Evolutionary conservation across 305 asterid species (phyloP).

Genomic region (Rubia tinctorum): DNA sequence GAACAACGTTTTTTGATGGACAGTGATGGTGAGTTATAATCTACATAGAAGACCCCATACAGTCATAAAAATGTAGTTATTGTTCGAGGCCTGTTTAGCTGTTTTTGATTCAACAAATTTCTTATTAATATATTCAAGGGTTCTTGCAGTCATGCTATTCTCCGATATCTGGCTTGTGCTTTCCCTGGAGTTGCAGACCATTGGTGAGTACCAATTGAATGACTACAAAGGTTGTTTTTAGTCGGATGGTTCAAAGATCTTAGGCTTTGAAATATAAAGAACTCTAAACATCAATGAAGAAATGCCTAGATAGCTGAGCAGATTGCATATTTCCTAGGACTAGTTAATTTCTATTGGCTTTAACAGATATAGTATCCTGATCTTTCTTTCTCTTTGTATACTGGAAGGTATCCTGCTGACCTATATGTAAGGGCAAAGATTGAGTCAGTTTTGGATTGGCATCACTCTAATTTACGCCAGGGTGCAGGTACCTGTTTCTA

Average conservation of each 20-base stretch:
- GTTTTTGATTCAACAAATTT: not conserved
- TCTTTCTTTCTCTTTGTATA: not conserved
- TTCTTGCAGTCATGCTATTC: conserved; percentile 80
- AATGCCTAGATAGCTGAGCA: not conserved
- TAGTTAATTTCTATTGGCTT: not conserved
- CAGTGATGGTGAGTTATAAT: not conserved
- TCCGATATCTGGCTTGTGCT: conserved; percentile 66
- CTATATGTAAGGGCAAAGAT: conserved; percentile 63
- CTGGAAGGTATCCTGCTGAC: conserved; percentile 82
- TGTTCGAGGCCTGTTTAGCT: not conserved
- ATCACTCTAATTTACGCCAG: conserved; percentile 69
- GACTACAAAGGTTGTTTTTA: not conserved
- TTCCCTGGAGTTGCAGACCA: conserved; percentile 91
- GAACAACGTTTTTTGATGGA: not conserved
- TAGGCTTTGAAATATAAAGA: not conserved
- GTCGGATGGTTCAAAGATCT: not conserved
- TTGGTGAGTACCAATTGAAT: conserved; percentile 52
- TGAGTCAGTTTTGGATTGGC: conserved; percentile 93
- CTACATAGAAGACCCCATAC: not conserved
- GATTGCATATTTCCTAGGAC: not conserved
- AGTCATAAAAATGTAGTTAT: not conserved
- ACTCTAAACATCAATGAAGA: not conserved
- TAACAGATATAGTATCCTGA: not conserved
- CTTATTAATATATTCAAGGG: conserved; percentile 6
- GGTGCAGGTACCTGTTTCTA: conserved; percentile 58